Evolutionary conservation across 441 rosid species (phyloP).

Genomic region (Corymbia calophylla): DNA sequence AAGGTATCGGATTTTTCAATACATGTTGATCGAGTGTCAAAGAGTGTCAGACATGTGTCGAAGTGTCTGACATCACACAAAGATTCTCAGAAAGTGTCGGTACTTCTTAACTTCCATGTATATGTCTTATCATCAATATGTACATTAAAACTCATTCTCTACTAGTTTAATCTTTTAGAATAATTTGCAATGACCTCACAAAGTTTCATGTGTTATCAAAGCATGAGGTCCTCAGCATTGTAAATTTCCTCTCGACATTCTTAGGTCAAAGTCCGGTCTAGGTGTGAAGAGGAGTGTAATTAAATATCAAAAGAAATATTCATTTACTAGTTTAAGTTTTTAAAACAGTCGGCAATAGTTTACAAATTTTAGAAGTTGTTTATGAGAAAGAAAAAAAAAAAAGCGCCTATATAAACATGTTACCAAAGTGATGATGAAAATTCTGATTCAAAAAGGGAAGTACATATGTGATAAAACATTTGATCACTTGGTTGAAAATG

Average conservation of each 20-base stretch:
- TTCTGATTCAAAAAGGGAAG: neutral
- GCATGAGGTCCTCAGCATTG: fast-evolving
- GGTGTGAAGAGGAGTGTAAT: neutral
- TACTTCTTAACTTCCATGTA: neutral
- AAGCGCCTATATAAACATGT: neutral
- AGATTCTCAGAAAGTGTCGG: too few relatives aligned
- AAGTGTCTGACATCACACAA: too few relatives aligned
- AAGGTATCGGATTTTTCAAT: too few relatives aligned
- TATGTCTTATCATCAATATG: neutral
- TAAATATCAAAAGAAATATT: neutral
- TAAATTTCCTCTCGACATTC: neutral
- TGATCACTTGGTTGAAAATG: neutral
- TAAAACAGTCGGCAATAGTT: neutral
- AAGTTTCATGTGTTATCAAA: neutral
- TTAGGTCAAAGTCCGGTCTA: neutral
- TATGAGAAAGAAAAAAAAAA: neutral
- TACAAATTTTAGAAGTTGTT: neutral
- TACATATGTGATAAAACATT: neutral
- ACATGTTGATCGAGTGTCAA: too few relatives aligned
- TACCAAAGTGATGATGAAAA: neutral
- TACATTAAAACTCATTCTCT: neutral
- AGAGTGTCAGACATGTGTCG: too few relatives aligned
- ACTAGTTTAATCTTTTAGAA: neutral
- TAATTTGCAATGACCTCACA: fast-evolving
- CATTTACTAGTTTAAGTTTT: neutral